phyloP scores from a whole-genome alignment of 2,329 filamentous ascomycete genomes.

The Paecilomyces sp. region DNA sequence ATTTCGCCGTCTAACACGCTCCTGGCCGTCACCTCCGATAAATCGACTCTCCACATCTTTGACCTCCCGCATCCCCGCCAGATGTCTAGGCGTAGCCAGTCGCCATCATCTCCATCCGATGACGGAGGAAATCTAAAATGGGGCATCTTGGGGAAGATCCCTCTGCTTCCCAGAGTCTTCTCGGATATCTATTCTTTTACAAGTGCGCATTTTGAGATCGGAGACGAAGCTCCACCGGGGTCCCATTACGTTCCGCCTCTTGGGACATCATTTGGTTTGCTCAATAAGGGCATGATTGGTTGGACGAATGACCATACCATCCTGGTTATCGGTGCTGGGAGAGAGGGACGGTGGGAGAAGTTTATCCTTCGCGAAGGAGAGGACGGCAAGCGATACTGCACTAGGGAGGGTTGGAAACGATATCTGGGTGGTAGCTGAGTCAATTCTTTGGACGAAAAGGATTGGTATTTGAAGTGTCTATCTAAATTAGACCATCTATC shows the following conservation, averaged over 20 bases:
- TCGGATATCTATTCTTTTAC: slow-evolving; percentile 85
- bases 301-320: slow-evolving; percentile 72
- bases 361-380: slow-evolving; percentile 65
- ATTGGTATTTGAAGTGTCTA: slow-evolving; percentile 3
- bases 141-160: slow-evolving; percentile 76
- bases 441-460: not conserved
- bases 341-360: slow-evolving; percentile 80
- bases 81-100: slow-evolving; percentile 25
- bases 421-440: slow-evolving; percentile 51
- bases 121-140: slow-evolving; percentile 64
- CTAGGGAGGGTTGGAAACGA: slow-evolving; percentile 74
- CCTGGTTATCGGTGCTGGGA: slow-evolving; percentile 69
- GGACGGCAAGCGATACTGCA: slow-evolving; percentile 59
- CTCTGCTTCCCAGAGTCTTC: slow-evolving; percentile 77
- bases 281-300: slow-evolving; percentile 76
- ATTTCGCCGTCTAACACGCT: slow-evolving; percentile 76
- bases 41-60: slow-evolving; percentile 91
- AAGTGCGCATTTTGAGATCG: slow-evolving; percentile 72
- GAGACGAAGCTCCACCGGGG: slow-evolving; percentile 55
- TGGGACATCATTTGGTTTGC: slow-evolving; percentile 48
- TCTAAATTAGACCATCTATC: not conserved
- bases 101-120: slow-evolving; percentile 24
- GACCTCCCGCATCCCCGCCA: slow-evolving; percentile 57
- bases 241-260: slow-evolving; percentile 42
- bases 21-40: slow-evolving; percentile 91